Evolutionary conservation across 768 basidiomycete species (phyloP).

Genomic region (Mycena alexandri): DNA sequence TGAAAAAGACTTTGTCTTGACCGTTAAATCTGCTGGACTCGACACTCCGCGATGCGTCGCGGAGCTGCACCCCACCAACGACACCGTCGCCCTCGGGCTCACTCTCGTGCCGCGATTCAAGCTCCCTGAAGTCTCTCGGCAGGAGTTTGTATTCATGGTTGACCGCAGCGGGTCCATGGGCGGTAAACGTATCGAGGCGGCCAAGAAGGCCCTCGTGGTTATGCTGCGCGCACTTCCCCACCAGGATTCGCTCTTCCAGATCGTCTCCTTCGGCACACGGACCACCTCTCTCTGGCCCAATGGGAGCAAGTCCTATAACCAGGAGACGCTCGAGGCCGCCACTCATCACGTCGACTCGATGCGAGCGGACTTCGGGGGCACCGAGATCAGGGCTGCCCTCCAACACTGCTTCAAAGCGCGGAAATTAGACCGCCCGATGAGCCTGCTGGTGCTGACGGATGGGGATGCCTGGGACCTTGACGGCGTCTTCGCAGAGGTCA

Average conservation of each 20-base stretch:
- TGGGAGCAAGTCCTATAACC: constrained; percentile 40
- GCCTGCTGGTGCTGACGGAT: constrained; percentile 60
- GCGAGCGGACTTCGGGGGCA: constrained; percentile 54
- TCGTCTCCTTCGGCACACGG: constrained; percentile 53
- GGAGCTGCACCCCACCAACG: constrained; percentile 41
- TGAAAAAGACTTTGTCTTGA: constrained; percentile 56
- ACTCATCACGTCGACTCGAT: constrained; percentile 45
- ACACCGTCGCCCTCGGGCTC: constrained; percentile 54
- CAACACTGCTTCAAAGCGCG: constrained; percentile 44
- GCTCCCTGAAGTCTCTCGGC: constrained; percentile 48
- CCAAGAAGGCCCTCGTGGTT: constrained; percentile 53
- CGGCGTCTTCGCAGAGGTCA: constrained; percentile 23
- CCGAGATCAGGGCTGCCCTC: constrained; percentile 53
- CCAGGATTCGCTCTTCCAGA: constrained; percentile 54
- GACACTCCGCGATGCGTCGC: constrained; percentile 59
- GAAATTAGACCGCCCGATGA: constrained; percentile 47
- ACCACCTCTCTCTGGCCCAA: constrained; percentile 45
- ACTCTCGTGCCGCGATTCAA: constrained; percentile 59
- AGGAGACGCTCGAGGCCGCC: constrained; percentile 43
- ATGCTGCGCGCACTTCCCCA: constrained; percentile 54
- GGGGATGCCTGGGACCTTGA: constrained; percentile 45
- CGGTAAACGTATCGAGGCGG: constrained; percentile 46
- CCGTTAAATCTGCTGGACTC: constrained; percentile 52
- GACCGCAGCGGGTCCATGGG: constrained; percentile 60
- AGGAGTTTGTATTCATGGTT: constrained; percentile 62